phyloP scores from a whole-genome alignment of 768 basidiomycete species.

The Russula sp. region DNA sequence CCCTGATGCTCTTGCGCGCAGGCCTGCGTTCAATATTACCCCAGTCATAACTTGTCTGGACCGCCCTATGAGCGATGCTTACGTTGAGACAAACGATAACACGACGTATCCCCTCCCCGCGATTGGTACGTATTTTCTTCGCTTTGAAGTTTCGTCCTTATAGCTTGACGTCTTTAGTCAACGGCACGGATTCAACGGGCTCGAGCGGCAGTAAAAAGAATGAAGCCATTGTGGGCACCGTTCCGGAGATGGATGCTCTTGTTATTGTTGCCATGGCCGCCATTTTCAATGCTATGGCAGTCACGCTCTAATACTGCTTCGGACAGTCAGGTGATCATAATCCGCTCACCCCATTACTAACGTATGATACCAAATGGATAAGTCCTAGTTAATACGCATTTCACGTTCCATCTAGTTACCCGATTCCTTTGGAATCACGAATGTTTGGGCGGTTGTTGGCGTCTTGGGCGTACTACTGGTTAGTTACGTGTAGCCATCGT shows the following conservation, averaged over 20 bases:
- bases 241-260: neutral
- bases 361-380: conserved; percentile 16
- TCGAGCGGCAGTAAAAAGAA: conserved; percentile 7
- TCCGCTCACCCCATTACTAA: neutral
- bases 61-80: conserved; percentile 57
- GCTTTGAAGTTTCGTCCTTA: neutral
- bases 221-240: neutral
- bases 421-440: neutral
- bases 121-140: conserved; percentile 1
- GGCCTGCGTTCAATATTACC: conserved; percentile 62
- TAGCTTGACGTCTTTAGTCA: neutral
- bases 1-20: conserved; percentile 69
- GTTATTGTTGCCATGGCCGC: neutral
- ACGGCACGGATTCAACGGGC: neutral
- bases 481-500: conserved; percentile 5
- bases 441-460: neutral
- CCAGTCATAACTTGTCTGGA: conserved; percentile 71
- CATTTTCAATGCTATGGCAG: conserved; percentile 1
- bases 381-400: neutral
- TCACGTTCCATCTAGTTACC: neutral
- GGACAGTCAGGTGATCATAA: neutral
- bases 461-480: conserved; percentile 4
- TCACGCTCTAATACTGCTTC: conserved; percentile 4
- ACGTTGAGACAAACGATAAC: conserved; percentile 82
- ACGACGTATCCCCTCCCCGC: conserved; percentile 51